Conservation (phyloP, 768 basidiomycete species). For the Mycena filopes region DNA sequence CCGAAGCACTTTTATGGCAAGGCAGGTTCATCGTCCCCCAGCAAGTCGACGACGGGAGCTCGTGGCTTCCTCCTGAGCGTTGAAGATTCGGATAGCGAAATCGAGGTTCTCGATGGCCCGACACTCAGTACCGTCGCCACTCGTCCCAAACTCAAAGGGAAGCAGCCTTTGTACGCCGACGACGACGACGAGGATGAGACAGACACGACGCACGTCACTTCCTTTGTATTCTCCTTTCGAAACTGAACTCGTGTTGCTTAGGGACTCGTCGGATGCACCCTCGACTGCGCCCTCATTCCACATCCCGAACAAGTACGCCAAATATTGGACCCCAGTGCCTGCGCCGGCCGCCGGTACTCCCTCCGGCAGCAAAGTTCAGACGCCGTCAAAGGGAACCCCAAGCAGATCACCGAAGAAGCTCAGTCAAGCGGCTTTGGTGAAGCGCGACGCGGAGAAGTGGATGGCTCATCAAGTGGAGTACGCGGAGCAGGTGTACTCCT, state of each 20-base stretch:
- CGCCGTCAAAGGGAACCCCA: background rate
- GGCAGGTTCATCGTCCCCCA: background rate
- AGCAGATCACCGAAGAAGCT: conserved; percentile 1
- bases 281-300: background rate
- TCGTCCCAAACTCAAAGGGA: conserved; percentile 9
- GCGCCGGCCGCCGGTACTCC: background rate
- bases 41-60: background rate
- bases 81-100: conserved; percentile 38
- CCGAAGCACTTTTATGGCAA: background rate
- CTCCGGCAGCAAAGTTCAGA: background rate
- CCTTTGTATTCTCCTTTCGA: background rate
- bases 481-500: conserved; percentile 67
- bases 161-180: conserved; percentile 39
- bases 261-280: conserved; percentile 6
- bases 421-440: background rate
- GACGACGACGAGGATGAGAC: conserved; percentile 49
- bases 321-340: conserved; percentile 10
- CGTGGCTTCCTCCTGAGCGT: conserved; percentile 44
- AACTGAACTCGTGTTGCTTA: background rate
- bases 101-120: conserved; percentile 38
- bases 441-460: conserved; percentile 36
- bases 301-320: conserved; percentile 5
- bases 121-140: conserved; percentile 14
- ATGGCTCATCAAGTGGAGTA: conserved; percentile 54
- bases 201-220: conserved; percentile 14